Base-by-base conservation (phyloP, 306 rosid species). In the Erythrophleum fordii region DNA sequence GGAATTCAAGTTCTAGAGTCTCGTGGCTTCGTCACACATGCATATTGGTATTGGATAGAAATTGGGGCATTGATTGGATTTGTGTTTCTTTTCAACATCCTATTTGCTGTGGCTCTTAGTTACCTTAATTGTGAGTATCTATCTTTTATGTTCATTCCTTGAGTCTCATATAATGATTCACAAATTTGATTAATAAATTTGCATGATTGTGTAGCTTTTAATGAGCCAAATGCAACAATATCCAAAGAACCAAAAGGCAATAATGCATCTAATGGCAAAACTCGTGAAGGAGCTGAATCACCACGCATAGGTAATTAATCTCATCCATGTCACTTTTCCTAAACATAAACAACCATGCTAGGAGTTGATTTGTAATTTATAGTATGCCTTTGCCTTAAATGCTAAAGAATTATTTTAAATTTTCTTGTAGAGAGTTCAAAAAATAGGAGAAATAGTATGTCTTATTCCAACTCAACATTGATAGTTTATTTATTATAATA, bases 21-120 rank as follows among this genome's bases (percentile, higher is more conserved):
- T 0, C 89, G 86, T 2, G 89, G 91, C 6, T 81, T 88, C 82
- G 78, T 78, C 79, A 51, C 84, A 12, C 70, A 78, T 11, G 82
- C 88, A 69, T 79, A 77, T 75, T 90, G 94, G 94, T 88, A 86
- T 73, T 90, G 94, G 94, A 84, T 90, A 72, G 89, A 92, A 20
- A 20, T 83, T 31, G 87, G 81, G 7, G 90, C 86, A 78, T 49
- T 86, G 81, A 13, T 81, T 44, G 90, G 90, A 35, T 90, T 78
- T 70, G 37, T 77, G 41, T 3, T 88, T 7, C 70, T 86, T 29
- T 82, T 79, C 71, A 86, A 86, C 79, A 48, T 79, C 52, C 3
- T 80, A 45, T 86, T 45, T 70, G 25, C 66, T 60, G 9, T 88
- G 67, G 87, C 87, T 66, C 94, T 84, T 42, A 25, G 80, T 34